A percentile compares a stretch with the other conserved stretches of the same genome.
phyloP scores from a whole-genome alignment of 2,329 filamentous ascomycete genomes.

The Verticillium nonalfalfae region DNA sequence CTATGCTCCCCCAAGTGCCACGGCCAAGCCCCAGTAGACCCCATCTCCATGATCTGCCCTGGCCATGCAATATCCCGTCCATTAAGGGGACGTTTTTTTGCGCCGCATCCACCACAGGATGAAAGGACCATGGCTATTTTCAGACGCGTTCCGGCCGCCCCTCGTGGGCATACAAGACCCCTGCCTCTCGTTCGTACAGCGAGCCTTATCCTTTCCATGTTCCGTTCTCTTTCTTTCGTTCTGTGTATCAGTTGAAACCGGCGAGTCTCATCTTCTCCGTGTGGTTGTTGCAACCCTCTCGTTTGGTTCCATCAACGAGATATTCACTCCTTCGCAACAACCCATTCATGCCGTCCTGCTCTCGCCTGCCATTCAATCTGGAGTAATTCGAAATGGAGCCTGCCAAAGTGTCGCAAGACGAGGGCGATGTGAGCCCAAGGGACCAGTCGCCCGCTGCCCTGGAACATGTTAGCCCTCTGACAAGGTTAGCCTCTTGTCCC shows the following conservation, averaged over 20 bases:
- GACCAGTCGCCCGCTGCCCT: neutral
- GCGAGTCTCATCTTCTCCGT: neutral
- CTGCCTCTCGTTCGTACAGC: neutral
- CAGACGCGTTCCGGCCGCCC: neutral
- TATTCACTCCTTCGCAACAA: neutral
- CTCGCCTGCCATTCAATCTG: neutral
- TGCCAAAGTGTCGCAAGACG: neutral
- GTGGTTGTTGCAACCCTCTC: neutral
- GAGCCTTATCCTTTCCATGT: neutral
- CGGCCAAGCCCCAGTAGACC: neutral
- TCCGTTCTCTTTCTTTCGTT: neutral
- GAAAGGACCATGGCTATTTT: neutral
- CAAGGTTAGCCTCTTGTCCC: no score
- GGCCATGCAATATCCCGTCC: constrained; percentile 1
- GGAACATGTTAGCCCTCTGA: neutral
- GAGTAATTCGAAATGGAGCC: neutral
- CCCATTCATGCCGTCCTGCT: neutral
- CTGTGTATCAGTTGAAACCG: neutral
- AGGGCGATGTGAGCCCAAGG: neutral
- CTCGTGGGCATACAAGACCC: neutral
- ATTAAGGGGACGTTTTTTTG: neutral
- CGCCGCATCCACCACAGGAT: neutral
- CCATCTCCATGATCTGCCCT: constrained; percentile 3
- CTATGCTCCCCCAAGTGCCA: neutral
- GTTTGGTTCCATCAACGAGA: neutral